A percentile compares a stretch with the other conserved stretches of the same genome.
Conservation (phyloP, 192 early-diverging fungal genomes). For the Spizellomyces punctatus region DNA sequence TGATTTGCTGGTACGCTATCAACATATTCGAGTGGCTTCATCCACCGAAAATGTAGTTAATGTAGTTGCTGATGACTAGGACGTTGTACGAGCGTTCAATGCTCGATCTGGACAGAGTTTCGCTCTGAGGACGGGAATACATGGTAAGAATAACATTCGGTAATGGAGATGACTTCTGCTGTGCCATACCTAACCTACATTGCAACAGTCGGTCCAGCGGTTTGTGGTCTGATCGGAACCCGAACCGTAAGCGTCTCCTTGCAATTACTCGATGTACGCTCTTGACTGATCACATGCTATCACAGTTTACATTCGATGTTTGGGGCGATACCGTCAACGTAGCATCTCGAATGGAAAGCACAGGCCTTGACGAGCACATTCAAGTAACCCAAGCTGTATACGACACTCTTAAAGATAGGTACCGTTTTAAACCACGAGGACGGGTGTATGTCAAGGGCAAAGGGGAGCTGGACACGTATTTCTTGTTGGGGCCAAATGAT, state of each 20-base stretch:
- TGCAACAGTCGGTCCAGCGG: slow-evolving; percentile 29
- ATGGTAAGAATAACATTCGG: slow-evolving; percentile 14
- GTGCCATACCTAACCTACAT: no score
- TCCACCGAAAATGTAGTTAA: neutral
- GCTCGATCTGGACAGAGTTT: slow-evolving; percentile 31
- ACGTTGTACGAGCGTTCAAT: slow-evolving; percentile 35
- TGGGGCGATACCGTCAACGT: slow-evolving; percentile 48
- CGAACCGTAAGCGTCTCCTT: slow-evolving; percentile 22
- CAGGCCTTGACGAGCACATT: slow-evolving; percentile 30
- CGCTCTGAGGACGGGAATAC: slow-evolving; percentile 26
- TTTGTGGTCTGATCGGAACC: slow-evolving; percentile 36
- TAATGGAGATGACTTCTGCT: neutral
- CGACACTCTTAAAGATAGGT: slow-evolving; percentile 15
- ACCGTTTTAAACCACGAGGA: slow-evolving; percentile 31
- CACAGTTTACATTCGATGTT: slow-evolving; percentile 38
- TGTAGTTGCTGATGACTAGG: neutral
- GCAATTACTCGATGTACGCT: neutral
- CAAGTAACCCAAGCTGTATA: slow-evolving; percentile 38
- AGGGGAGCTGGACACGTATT: slow-evolving; percentile 41
- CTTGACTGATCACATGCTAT: neutral
- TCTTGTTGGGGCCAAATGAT: slow-evolving; percentile 6
- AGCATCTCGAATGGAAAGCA: slow-evolving; percentile 42
- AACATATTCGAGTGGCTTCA: neutral
- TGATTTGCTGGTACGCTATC: slow-evolving; percentile 23
- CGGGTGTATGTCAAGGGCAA: slow-evolving; percentile 43